These are phyloP conservation scores for Apiospora marii DNA, from an alignment of 2,329 filamentous ascomycete species.

Conservation along the genomic window DNA sequence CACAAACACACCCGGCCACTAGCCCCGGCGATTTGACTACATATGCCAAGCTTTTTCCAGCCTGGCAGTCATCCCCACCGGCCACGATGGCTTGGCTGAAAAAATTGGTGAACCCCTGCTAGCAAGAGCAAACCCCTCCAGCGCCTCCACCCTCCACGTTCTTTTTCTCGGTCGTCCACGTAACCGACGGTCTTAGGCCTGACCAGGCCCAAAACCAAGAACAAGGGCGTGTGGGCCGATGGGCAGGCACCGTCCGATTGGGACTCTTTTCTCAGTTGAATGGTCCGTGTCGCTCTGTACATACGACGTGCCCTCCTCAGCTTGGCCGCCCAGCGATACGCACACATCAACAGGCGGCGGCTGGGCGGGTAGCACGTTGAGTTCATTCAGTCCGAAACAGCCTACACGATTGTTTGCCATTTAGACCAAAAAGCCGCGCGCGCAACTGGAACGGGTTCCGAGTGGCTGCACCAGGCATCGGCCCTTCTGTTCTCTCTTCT, in stretches of 20 bases:
- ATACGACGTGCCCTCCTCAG: not conserved
- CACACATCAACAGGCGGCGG: not conserved
- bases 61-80: conserved; percentile 1
- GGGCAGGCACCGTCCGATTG: conserved; percentile 8
- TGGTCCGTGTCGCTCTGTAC: not conserved
- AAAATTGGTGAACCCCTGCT: conserved; percentile 1
- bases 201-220: not conserved
- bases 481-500: not conserved
- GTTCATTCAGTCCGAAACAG: conserved; percentile 7
- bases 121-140: not conserved
- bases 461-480: not conserved
- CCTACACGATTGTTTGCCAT: not conserved
- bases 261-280: not conserved
- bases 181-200: conserved; percentile 19
- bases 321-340: too few species aligned
- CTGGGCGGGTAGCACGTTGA: conserved; percentile 2
- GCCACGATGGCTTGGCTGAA: conserved; percentile 18
- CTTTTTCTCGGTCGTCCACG: conserved; percentile 20
- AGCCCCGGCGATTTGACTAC: conserved; percentile 1
- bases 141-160: conserved; percentile 7
- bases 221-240: conserved; percentile 2
- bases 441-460: not conserved
- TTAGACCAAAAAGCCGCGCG: conserved; percentile 5
- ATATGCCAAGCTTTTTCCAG: conserved; percentile 11
- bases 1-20: not conserved